Conservation (phyloP, 208 protist genomes). For the Vickermania ingenoplastis region DNA sequence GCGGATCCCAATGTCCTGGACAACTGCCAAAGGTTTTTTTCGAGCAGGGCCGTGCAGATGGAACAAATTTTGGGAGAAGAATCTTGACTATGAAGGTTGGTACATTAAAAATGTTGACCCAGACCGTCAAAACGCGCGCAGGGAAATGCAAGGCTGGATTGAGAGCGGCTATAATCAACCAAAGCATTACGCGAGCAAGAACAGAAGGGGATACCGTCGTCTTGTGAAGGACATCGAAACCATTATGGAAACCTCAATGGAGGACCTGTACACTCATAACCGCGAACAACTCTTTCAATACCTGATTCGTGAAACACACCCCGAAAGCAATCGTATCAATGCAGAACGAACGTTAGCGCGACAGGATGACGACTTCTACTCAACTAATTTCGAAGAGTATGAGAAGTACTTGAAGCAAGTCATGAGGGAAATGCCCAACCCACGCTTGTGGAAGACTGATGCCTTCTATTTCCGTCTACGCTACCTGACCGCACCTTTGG, state of each 20-base stretch:
- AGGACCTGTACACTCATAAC: conserved; percentile 85
- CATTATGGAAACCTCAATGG: conserved; percentile 84
- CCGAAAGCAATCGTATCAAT: conserved; percentile 84
- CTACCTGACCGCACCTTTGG: conserved; percentile 70
- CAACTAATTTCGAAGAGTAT: conserved; percentile 80
- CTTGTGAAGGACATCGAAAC: conserved; percentile 87
- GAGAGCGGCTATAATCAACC: conserved; percentile 86
- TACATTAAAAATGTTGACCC: conserved; percentile 89
- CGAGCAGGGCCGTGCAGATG: conserved; percentile 69
- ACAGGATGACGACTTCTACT: conserved; percentile 87
- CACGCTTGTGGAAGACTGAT: conserved; percentile 84
- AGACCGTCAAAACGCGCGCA: conserved; percentile 67
- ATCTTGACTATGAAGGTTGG: conserved; percentile 87
- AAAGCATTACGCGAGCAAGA: conserved; percentile 86
- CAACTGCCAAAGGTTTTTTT: conserved; percentile 79
- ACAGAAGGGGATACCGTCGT: conserved; percentile 78
- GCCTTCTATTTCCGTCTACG: conserved; percentile 86
- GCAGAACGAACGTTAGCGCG: conserved; percentile 70
- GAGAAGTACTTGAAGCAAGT: conserved; percentile 82
- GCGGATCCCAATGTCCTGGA: conserved; percentile 73
- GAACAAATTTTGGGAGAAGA: conserved; percentile 88
- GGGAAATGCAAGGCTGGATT: conserved; percentile 75
- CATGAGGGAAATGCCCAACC: conserved; percentile 87
- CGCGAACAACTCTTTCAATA: conserved; percentile 85
- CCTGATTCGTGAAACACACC: conserved; percentile 74